A percentile compares a stretch with the other conserved stretches of the same genome.
These are phyloP conservation scores for Kodamaea neixiangensis DNA, from an alignment of 805 yeast species.

Conservation along the genomic window DNA sequence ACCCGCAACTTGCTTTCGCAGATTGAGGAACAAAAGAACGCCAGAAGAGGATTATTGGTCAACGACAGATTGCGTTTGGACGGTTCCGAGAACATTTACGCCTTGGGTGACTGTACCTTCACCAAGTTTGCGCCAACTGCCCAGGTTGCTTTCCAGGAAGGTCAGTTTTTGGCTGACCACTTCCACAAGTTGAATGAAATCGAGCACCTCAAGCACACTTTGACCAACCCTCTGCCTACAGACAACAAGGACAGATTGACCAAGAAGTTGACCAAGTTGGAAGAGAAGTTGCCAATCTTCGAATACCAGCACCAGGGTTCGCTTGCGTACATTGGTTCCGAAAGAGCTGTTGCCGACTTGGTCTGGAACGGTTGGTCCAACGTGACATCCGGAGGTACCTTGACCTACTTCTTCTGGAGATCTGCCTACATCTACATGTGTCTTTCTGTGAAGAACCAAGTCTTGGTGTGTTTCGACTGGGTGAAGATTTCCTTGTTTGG, in stretches of 20 bases:
- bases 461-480: slow-evolving; percentile 89
- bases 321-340: slow-evolving; percentile 90
- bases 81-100: slow-evolving; percentile 82
- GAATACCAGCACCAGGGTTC: slow-evolving; percentile 89
- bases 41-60: slow-evolving; percentile 87
- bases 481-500: slow-evolving; percentile 83
- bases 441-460: slow-evolving; percentile 83
- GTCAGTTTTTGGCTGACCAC: slow-evolving; percentile 72
- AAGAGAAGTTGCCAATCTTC: slow-evolving; percentile 58
- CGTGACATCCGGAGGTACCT: slow-evolving; percentile 78
- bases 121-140: slow-evolving; percentile 95
- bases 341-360: slow-evolving; percentile 91
- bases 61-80: slow-evolving; percentile 80
- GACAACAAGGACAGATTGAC: slow-evolving; percentile 46
- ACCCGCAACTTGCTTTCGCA: slow-evolving; percentile 64
- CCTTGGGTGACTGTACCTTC: slow-evolving; percentile 93
- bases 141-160: slow-evolving; percentile 96
- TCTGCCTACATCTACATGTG: slow-evolving; percentile 92
- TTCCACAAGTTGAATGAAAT: slow-evolving; percentile 66
- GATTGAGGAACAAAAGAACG: slow-evolving; percentile 76
- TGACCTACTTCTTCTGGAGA: slow-evolving; percentile 94
- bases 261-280: slow-evolving; percentile 47
- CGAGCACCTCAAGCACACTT: slow-evolving; percentile 54
- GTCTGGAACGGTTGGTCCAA: slow-evolving; percentile 77
- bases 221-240: slow-evolving; percentile 36